Conservation (phyloP, 306 rosid genomes). For the Inga leiocalycina region DNA sequence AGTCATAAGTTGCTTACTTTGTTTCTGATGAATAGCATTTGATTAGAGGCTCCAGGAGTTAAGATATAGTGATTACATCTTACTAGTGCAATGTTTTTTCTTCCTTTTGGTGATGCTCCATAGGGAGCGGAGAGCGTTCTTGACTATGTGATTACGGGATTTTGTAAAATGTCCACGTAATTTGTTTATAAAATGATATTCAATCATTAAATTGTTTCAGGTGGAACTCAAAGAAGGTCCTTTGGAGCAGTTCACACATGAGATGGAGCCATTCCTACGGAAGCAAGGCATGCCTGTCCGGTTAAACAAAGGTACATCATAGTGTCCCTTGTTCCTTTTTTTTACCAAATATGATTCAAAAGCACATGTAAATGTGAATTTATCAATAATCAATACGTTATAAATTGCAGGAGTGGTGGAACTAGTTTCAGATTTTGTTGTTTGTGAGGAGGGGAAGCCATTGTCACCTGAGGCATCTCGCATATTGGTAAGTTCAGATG, state of each 20-base stretch:
- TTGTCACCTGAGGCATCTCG: slow-evolving; percentile 93
- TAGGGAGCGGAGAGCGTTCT: not conserved
- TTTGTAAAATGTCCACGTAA: not conserved
- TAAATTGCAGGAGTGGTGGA: slow-evolving; percentile 81
- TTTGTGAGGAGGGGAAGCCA: slow-evolving; percentile 92
- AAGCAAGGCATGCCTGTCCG: slow-evolving; percentile 99
- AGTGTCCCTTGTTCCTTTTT: not conserved
- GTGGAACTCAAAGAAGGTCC: slow-evolving; percentile 97
- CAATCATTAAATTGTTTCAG: slow-evolving; percentile 38
- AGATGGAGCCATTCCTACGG: slow-evolving; percentile 95
- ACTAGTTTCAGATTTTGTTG: slow-evolving; percentile 80
- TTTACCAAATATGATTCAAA: not conserved
- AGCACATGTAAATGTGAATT: not conserved
- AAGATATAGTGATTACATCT: not conserved
- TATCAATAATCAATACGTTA: not conserved
- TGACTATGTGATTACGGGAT: not conserved
- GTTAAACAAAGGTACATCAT: slow-evolving; percentile 73
- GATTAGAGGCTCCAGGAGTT: not conserved
- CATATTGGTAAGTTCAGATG: slow-evolving; percentile 57
- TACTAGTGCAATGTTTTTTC: not conserved
- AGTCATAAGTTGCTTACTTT: not conserved
- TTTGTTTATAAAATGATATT: not conserved
- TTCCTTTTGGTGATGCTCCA: not conserved
- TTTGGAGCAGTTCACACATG: slow-evolving; percentile 87
- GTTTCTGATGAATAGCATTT: not conserved